Evolutionary conservation across 768 basidiomycete genomes (phyloP), one percentile per base, ranked within the genome.

Genomic region (Chiua virens): DNA sequence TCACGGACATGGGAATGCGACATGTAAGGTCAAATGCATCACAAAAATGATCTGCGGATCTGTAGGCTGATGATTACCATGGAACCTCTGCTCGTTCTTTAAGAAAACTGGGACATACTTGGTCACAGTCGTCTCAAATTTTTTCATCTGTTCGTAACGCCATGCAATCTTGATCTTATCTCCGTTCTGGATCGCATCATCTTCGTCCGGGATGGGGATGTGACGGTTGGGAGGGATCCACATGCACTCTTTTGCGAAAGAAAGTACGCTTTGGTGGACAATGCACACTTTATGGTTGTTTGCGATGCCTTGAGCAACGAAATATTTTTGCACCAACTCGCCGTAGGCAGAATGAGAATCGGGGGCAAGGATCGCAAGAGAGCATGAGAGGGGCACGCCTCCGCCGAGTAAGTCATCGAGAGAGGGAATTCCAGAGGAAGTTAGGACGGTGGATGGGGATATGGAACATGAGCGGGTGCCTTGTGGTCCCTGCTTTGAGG

Each of bases 321-420:
- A 97, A 68, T 97, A 96, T 57, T 91, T 87, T 61, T 89, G 83
- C 9, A 96, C 76, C 32, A 98, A 78, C 58, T 88, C 83, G 7
- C 86, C 85, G 70, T 96, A 97, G 11, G 87, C 81, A 5, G 92
- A 88, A 58, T 96, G 91, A 5, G 76, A 69, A 71, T 98, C 96
- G 1, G 93, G 88, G n/a, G 90, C 86, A 37, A 89, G 78, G 28
- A 90, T 71, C 25, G 87, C 75, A 45, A 91, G 70, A 14, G 80
- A 80, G 54, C 87, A 87, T 3, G 89, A 86, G 49, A 95, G 77
- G 13, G 96, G 93, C 32, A 97, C 68, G 17, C 94, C 93, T 25
- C 92, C 94, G 48, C 94, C 94, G 35, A 98, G 82, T 54, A 98
- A 82, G 65, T 98, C 97, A 69, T 99, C 97, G 20, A 99, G 77